Evolutionary conservation across 495 filamentous ascomycete genomes (phyloP).

Genomic region (Hyphodiscus hymeniophilus): DNA sequence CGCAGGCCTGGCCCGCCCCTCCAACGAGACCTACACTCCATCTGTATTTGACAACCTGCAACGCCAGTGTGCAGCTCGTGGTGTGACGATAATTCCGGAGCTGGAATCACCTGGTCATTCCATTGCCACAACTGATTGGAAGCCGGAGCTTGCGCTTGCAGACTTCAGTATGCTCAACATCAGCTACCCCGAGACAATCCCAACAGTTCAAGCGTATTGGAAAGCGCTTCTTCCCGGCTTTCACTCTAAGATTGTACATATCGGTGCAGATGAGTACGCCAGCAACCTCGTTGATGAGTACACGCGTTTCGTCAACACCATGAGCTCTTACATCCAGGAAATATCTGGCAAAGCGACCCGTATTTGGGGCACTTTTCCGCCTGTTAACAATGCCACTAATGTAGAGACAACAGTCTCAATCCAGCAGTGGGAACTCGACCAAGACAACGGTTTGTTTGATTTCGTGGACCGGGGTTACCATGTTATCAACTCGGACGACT

Average conservation of each 20-base stretch:
- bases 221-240: constrained; percentile 43
- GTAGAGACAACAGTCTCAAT: constrained; percentile 36
- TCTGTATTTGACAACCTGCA: constrained; percentile 37
- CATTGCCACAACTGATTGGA: constrained; percentile 43
- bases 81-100: constrained; percentile 44
- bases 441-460: constrained; percentile 37
- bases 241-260: constrained; percentile 42
- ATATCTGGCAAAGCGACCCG: constrained; percentile 35
- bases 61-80: constrained; percentile 34
- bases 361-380: constrained; percentile 47
- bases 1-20: constrained; percentile 33
- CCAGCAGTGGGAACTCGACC: constrained; percentile 39
- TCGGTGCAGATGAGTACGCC: constrained; percentile 46
- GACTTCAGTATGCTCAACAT: constrained; percentile 43
- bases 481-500: constrained; percentile 44
- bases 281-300: constrained; percentile 31
- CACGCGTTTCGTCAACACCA: constrained; percentile 39
- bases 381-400: constrained; percentile 31
- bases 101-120: constrained; percentile 46
- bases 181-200: constrained; percentile 41
- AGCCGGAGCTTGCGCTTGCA: constrained; percentile 37
- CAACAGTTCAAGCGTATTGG: constrained; percentile 44
- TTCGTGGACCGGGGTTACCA: constrained; percentile 42
- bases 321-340: constrained; percentile 33
- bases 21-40: constrained; percentile 41